A percentile compares a stretch with the other conserved stretches of the same genome.
These are phyloP conservation scores for Lomentospora prolificans DNA, from an alignment of 2,329 filamentous ascomycete species.

Conservation along the genomic window DNA sequence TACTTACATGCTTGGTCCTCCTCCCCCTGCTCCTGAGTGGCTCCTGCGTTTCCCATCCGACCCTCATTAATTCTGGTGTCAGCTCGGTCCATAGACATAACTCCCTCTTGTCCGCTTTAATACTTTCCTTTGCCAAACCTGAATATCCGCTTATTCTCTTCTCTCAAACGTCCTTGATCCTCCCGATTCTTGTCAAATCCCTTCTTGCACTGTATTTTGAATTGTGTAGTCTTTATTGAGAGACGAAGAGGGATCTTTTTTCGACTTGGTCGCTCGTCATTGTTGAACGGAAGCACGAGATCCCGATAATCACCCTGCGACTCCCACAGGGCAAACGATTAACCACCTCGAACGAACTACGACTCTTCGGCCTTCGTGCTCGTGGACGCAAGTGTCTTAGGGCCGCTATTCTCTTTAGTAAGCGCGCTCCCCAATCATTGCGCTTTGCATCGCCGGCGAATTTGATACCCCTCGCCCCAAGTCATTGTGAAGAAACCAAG, in stretches of 20 bases:
- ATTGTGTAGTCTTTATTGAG: not conserved
- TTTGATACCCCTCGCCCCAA: too few relatives aligned
- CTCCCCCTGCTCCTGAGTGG: not conserved
- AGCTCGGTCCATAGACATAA: not conserved
- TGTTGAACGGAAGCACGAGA: not conserved
- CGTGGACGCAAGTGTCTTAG: not conserved
- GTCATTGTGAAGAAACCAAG: too few relatives aligned
- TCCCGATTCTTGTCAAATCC: not conserved
- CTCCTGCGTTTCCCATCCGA: not conserved
- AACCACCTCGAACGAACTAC: not conserved
- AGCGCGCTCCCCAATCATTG: not conserved
- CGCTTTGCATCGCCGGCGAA: not conserved
- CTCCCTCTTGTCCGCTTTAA: constrained; percentile 6
- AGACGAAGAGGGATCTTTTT: not conserved
- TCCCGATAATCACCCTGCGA: not conserved
- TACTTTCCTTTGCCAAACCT: constrained; percentile 4
- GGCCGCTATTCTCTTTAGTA: not conserved
- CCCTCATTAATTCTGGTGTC: not conserved
- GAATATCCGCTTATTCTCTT: constrained; percentile 13
- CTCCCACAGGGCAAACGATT: not conserved
- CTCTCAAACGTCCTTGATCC: constrained; percentile 10
- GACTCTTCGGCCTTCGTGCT: not conserved
- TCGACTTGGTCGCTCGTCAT: not conserved
- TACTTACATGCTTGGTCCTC: not conserved
- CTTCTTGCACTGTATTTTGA: constrained; percentile 1